Conservation (phyloP, 2,329 filamentous ascomycete species). For the Chrysosporium keratinophilum region DNA sequence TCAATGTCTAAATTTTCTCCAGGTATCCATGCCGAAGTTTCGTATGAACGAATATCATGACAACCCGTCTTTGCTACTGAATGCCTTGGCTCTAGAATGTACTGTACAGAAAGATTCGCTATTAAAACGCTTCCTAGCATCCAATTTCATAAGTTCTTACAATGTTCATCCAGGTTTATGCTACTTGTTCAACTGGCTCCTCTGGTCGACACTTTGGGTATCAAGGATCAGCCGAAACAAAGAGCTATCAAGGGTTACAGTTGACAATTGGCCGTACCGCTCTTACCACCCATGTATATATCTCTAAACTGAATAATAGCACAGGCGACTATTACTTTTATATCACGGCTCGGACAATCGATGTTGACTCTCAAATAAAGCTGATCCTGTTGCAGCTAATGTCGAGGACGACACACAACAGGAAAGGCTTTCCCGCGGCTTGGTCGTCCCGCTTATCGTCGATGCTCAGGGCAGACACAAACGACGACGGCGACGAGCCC, state of each 20-base stretch:
- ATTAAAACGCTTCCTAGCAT: neutral
- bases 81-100: neutral
- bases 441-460: conserved; percentile 33
- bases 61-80: neutral
- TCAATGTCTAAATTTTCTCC: conserved; percentile 12
- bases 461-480: conserved; percentile 23
- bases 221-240: neutral
- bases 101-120: neutral
- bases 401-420: no score
- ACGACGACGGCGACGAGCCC: conserved; percentile 1
- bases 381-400: no score
- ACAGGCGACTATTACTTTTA: no score
- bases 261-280: no score
- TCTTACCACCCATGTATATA: no score
- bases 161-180: no score
- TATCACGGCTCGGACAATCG: no score
- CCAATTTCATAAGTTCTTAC: neutral
- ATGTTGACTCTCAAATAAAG: no score
- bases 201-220: neutral
- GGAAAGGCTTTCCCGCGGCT: no score
- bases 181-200: neutral
- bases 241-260: neutral
- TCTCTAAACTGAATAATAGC: no score
- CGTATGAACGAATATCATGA: conserved; percentile 22
- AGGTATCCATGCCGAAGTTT: conserved; percentile 41